phyloP scores from a whole-genome alignment of 345 rosid genomes.

The Eucalyptus cloeziana region DNA sequence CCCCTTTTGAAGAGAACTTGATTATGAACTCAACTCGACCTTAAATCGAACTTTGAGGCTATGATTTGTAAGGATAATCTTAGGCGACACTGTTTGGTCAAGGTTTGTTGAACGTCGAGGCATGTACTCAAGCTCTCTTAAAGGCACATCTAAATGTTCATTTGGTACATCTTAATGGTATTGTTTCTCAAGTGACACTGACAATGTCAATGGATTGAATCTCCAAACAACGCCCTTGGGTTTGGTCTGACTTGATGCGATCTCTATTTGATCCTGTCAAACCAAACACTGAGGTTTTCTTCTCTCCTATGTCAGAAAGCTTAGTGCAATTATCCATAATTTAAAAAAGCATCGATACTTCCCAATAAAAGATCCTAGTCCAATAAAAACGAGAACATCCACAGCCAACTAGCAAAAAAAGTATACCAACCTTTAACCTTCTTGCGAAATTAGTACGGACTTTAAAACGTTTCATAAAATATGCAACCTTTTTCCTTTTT shows the following conservation, averaged over 20 bases:
- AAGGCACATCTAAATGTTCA: neutral
- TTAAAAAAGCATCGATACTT: neutral
- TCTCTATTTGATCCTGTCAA: neutral
- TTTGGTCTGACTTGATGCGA: neutral
- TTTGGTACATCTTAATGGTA: neutral
- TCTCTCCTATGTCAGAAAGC: neutral
- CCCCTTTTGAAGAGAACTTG: neutral
- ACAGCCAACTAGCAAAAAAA: neutral
- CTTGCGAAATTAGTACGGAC: neutral
- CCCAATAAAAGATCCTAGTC: neutral
- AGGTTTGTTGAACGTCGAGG: neutral
- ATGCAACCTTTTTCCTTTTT: neutral
- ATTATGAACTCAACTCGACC: neutral
- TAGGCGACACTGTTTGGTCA: accelerated
- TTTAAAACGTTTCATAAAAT: neutral
- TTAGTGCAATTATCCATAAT: neutral
- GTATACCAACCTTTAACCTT: neutral
- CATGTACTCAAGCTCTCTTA: neutral
- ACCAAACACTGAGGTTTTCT: neutral
- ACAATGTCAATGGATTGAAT: neutral
- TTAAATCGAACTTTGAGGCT: neutral
- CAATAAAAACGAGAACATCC: neutral
- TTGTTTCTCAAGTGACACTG: neutral
- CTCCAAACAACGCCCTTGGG: neutral
- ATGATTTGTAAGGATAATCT: neutral